phyloP scores from a whole-genome alignment of 345 rosid species.

The Eucalyptus victrix region DNA sequence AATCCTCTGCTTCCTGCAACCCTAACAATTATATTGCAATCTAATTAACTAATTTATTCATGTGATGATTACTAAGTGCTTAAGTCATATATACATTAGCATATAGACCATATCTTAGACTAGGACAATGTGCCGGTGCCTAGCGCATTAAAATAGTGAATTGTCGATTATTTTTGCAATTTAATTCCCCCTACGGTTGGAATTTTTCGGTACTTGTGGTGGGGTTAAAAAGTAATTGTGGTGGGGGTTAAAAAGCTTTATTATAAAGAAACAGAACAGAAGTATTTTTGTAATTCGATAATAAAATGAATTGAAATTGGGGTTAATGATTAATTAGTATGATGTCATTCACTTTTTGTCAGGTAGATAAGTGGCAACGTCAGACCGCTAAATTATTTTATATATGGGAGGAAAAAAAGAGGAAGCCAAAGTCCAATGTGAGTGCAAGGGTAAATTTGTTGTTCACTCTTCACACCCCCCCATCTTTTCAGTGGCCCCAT shows the following conservation, averaged over 20 bases:
- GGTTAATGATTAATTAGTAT: background rate
- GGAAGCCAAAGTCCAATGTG: background rate
- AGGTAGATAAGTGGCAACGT: background rate
- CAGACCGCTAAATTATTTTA: background rate
- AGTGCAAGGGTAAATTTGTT: background rate
- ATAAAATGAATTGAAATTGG: background rate
- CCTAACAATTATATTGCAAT: background rate
- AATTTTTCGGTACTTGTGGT: background rate
- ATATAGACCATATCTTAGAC: background rate
- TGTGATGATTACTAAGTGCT: background rate
- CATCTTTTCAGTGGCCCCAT: background rate
- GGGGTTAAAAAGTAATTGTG: background rate
- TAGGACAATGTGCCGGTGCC: background rate
- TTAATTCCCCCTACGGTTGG: background rate
- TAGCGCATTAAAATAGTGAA: background rate
- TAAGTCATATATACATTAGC: background rate
- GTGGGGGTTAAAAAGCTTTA: background rate
- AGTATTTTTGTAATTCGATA: background rate
- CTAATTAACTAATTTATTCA: background rate
- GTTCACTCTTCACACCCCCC: background rate
- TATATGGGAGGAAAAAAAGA: too few species aligned
- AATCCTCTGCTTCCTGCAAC: background rate
- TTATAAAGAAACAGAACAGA: background rate
- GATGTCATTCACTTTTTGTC: background rate
- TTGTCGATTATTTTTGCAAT: background rate